Evolutionary conservation across 2,329 filamentous ascomycete genomes (phyloP).

Genomic region (Alternaria conjuncta): DNA sequence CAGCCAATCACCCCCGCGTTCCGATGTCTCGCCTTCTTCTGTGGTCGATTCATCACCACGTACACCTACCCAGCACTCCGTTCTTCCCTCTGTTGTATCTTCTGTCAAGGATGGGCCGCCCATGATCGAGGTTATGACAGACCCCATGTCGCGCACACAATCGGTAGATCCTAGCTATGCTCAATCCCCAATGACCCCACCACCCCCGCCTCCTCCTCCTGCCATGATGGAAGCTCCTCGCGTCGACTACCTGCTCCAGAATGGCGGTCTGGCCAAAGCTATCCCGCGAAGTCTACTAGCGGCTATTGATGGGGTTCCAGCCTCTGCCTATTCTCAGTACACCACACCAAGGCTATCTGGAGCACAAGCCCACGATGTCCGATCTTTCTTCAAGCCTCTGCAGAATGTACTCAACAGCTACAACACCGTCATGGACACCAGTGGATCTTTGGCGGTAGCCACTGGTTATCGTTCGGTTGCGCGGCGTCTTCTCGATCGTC

Average conservation of each 20-base stretch:
- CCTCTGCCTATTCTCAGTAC: conserved; percentile 65
- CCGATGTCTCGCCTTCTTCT: conserved; percentile 50
- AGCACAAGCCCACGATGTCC: conserved; percentile 62
- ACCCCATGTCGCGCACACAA: conserved; percentile 45
- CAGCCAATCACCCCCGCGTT: conserved; percentile 40
- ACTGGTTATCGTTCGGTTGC: conserved; percentile 97
- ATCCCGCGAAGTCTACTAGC: conserved; percentile 77
- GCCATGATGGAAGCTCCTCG: conserved; percentile 73
- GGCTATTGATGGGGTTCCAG: conserved; percentile 63
- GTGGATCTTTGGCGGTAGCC: conserved; percentile 90
- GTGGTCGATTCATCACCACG: conserved; percentile 54
- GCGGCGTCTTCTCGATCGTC: conserved; percentile 81
- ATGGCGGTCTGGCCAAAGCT: conserved; percentile 77
- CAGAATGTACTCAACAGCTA: conserved; percentile 87
- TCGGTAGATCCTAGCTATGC: conserved; percentile 48
- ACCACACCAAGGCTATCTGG: conserved; percentile 58
- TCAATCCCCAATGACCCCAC: conserved; percentile 61
- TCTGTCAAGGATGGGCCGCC: conserved; percentile 46
- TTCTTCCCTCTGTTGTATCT: conserved; percentile 43
- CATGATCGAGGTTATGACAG: conserved; percentile 53
- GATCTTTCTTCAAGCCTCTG: conserved; percentile 81
- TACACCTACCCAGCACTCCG: conserved; percentile 52
- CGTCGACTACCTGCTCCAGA: conserved; percentile 90
- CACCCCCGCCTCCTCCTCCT: conserved; percentile 75
- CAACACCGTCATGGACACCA: conserved; percentile 77